These are phyloP conservation scores for Yamadazyma sp. DNA, from an alignment of 1,139 yeast genomes.

Conservation along the genomic window DNA sequence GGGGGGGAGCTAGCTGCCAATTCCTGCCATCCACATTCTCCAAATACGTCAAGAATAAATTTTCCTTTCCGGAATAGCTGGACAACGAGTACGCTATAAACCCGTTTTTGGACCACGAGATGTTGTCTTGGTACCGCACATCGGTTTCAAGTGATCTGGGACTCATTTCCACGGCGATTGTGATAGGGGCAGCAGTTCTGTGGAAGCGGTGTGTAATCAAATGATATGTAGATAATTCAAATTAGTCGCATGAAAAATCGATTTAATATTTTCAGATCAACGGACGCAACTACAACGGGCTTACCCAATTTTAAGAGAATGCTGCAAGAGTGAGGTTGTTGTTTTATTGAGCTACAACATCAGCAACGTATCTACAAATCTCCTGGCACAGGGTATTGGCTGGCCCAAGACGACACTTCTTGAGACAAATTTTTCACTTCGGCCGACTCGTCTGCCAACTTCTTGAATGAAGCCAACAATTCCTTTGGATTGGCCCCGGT, in stretches of 20 bases:
- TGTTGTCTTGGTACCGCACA: slow-evolving; percentile 13
- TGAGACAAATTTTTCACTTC: slow-evolving; percentile 59
- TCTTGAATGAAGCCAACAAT: slow-evolving; percentile 62
- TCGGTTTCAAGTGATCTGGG: background rate
- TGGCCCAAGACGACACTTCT: slow-evolving; percentile 68
- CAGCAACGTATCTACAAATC: slow-evolving; percentile 55
- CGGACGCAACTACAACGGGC: no score
- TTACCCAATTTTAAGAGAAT: no score
- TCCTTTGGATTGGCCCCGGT: slow-evolving; percentile 62
- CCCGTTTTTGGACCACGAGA: slow-evolving; percentile 78
- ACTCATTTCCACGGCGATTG: slow-evolving; percentile 1
- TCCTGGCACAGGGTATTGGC: slow-evolving; percentile 77
- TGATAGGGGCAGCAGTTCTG: no score
- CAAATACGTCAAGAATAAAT: slow-evolving; percentile 55
- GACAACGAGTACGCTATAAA: slow-evolving; percentile 60
- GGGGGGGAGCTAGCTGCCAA: slow-evolving; percentile 66
- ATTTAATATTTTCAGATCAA: no score
- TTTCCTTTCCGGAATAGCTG: slow-evolving; percentile 21
- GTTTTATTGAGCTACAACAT: no score
- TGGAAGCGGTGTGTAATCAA: no score
- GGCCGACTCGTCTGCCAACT: slow-evolving; percentile 56
- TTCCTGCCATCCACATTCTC: slow-evolving; percentile 62
- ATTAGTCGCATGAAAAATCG: no score
- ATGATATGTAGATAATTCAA: no score
- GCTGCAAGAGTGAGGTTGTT: no score